Evolutionary conservation across 2,329 filamentous ascomycete species (phyloP), one percentile per base, ranked within the genome.

Genomic region (Fusarium bulbicola): DNA sequence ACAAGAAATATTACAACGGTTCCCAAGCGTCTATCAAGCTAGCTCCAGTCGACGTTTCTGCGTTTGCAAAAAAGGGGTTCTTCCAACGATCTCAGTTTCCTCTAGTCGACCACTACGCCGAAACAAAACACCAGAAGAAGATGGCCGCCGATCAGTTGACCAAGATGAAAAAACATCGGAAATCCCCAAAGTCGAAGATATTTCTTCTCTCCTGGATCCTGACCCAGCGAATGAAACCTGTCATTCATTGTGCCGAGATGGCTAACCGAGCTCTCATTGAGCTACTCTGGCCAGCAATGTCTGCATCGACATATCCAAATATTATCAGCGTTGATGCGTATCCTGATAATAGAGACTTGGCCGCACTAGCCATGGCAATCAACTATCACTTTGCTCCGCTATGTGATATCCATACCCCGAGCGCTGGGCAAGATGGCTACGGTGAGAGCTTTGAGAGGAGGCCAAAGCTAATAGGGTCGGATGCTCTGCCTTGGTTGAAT

Each of bases 381-480:
- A 50, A 50, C 47, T 50, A 50, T 34, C 47, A 50, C 21, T 50
- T 50, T 50, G 47, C 47, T 24, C 47, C 47, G n/a, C 30, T 2
- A 20, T 50, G 47, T 21, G 7, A 11, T 4, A 28, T 28, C 5
- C 13, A 28, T 28, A 28, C 18, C 43, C 9, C 6, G 43, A 20
- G 43, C 6, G 24, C 13, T 11, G 26, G 8, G 26, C 18, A 46
- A 46, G 18, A 15, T 46, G 20, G 18, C 14, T 15, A 28, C 28
- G 18, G 13, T 11, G 12, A n/a, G 34, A 18, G 34, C 34, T 18
- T 36, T 36, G 34, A 10, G 34, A 36, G 16, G 4, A 36, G 34
- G 15, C 34, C 34, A 36, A 1, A 1, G 0, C 34, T 6, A 1
- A 36, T 36, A 10, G 34, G 2, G 8, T 10, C 34, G 1, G 34